Evolutionary conservation across 2,329 filamentous ascomycete genomes (phyloP).

Genomic region (Pseudonectria foliicola): DNA sequence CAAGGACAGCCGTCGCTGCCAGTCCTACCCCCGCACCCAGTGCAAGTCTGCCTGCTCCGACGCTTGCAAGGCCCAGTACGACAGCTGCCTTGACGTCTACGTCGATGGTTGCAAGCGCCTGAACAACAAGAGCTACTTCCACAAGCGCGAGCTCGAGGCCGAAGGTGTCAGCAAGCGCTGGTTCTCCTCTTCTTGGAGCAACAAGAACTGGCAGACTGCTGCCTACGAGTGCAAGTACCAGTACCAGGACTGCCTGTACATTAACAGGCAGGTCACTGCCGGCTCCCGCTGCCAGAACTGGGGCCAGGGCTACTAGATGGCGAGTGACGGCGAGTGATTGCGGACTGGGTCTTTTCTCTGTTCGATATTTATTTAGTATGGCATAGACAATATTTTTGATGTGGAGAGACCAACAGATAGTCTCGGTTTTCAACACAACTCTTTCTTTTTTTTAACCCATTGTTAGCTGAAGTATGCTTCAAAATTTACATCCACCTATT

Average conservation of each 20-base stretch:
- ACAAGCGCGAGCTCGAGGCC: conserved; percentile 20
- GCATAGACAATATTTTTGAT: too few species aligned
- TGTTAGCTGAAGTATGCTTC: too few species aligned
- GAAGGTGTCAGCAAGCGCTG: conserved; percentile 19
- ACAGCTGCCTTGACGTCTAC: conserved; percentile 41
- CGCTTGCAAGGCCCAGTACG: conserved; percentile 47
- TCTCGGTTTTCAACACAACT: too few species aligned
- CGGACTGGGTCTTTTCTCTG: too few species aligned
- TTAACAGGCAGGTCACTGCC: conserved; percentile 33
- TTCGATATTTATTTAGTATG: too few species aligned
- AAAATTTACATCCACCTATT: too few species aligned
- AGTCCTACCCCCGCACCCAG: conserved; percentile 32
- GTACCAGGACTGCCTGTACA: conserved; percentile 39
- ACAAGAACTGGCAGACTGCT: conserved; percentile 26
- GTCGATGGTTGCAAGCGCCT: conserved; percentile 39
- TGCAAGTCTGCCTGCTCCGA: conserved; percentile 39
- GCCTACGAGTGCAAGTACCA: conserved; percentile 40
- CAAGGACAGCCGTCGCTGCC: conserved; percentile 35
- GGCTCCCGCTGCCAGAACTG: conserved; percentile 34
- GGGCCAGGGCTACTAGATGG: conserved; percentile 17
- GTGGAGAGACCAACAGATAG: too few species aligned
- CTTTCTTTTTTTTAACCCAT: too few species aligned
- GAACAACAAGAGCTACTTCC: conserved; percentile 19
- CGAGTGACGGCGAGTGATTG: too few species aligned
- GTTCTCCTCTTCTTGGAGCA: conserved; percentile 19